Percentiles rank a stretch among this genome's conserved stretches.
These are phyloP conservation scores for Coccomyxa sp. DNA, from an alignment of 139 green algal species.

Conservation along the genomic window DNA sequence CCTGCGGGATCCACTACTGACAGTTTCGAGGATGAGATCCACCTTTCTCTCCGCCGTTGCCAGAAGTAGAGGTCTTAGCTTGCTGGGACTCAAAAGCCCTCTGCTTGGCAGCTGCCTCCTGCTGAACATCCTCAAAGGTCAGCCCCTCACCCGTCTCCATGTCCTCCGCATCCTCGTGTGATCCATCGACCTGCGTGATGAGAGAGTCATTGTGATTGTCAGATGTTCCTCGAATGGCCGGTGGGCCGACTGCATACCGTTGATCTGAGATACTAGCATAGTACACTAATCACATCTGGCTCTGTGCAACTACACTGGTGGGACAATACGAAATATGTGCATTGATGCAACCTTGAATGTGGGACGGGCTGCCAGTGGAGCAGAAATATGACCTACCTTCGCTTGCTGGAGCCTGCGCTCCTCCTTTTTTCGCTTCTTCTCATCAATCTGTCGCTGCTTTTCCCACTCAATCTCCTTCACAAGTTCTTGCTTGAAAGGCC, in stretches of 20 bases:
- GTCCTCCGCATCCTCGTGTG: not conserved
- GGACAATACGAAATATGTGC: not conserved
- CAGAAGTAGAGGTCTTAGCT: not conserved
- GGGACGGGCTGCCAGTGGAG: no score
- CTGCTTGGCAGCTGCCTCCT: slow-evolving; percentile 15
- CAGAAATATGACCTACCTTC: not conserved
- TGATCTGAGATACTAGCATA: not conserved
- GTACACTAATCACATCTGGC: not conserved
- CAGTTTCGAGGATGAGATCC: not conserved
- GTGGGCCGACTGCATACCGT: no score
- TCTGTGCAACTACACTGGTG: not conserved
- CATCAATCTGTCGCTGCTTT: slow-evolving; percentile 51
- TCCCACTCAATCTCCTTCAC: slow-evolving; percentile 85
- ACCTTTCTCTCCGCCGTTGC: not conserved
- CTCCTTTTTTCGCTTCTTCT: slow-evolving; percentile 65
- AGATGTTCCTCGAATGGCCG: no score
- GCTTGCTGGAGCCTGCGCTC: slow-evolving; percentile 46
- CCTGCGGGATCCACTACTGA: no score
- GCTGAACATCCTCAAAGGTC: slow-evolving; percentile 12
- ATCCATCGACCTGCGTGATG: no score
- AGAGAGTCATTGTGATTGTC: no score
- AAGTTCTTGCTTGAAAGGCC: slow-evolving; percentile 94
- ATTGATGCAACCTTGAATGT: not conserved
- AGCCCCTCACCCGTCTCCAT: slow-evolving; percentile 18
- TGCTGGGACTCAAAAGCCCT: slow-evolving; percentile 5